Evolutionary conservation across 805 yeast genomes (phyloP), one percentile per base, ranked within the genome.

Genomic region (Kockiozyma suomiensis): DNA sequence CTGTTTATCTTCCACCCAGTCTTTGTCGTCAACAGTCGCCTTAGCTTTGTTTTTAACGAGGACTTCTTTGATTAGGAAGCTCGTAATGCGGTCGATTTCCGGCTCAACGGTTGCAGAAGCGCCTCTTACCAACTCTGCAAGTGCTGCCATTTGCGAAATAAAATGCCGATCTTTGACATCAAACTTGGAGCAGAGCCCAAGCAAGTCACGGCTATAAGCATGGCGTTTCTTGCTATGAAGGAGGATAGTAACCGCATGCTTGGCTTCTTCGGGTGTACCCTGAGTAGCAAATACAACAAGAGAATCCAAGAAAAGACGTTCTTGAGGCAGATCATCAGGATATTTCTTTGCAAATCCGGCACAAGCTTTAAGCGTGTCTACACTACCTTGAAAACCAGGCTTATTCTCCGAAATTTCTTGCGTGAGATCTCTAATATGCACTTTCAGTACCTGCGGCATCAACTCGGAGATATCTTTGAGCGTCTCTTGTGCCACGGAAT

Each of bases 191-290:
- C 80, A 6, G 82, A 74, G 0, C 70, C 52, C 2, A 73, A 72
- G 35, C 80, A 73, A 4, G 85, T 72, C 17, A 0, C 75, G 70
- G 3, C 79, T 70, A 10, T 76, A 72, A 1, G 73, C 69, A 19
- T 80, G 82, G 26, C 78, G 78, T 51, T 74, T 74, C 2, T 77
- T 71, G 2, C 79, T 72, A n/a, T 82, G 74, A 1, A 83, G 79
- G 6, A 88, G 62, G 5, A 88, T 73, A 68, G 83, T 85, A 7
- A 83, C 74, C 0, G 92, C 80, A 69, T 85, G 88, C 67, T 79
- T 83, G 0, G 93, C 86, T 66, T 86, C 90, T 8, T 68, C 43
- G 0, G 88, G 83, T 1, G 81, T 72, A 0, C 93, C 93, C 0
- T 69, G 66, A 0, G 75, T 63, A 0, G 87, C 81, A 28, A 85